Evolutionary conservation across 495 filamentous ascomycete species (phyloP).

Genomic region (Amphirosellinia nigrospora): DNA sequence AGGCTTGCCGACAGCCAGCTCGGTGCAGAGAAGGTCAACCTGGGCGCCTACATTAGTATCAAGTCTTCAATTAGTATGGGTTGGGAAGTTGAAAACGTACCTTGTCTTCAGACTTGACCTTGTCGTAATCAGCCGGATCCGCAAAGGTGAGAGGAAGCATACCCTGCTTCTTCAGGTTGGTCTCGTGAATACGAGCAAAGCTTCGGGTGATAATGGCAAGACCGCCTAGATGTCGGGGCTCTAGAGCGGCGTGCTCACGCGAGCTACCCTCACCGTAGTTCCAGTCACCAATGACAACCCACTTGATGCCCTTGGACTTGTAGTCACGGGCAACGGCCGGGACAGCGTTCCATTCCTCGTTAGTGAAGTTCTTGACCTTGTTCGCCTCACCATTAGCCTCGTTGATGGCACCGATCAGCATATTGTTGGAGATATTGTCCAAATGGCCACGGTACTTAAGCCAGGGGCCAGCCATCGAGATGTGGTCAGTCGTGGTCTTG

Average conservation of each 20-base stretch:
- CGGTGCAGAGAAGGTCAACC: constrained; percentile 86
- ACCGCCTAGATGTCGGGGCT: constrained; percentile 96
- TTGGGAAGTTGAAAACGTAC: constrained; percentile 33
- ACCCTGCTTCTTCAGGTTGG: constrained; percentile 99
- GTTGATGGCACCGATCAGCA: constrained; percentile 98
- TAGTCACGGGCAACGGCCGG: constrained; percentile 96
- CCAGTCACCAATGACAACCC: constrained; percentile 99
- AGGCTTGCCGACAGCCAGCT: constrained; percentile 92
- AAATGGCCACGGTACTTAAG: constrained; percentile 99
- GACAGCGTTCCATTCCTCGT: constrained; percentile 81
- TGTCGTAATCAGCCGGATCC: constrained; percentile 96
- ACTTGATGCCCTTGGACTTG: constrained; percentile 93
- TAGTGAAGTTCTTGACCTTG: constrained; percentile 93
- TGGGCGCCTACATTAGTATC: constrained; percentile 23
- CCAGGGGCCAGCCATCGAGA: constrained; percentile 99
- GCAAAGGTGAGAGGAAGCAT: constrained; percentile 97
- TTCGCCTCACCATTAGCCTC: constrained; percentile 95
- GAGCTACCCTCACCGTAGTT: constrained; percentile 99
- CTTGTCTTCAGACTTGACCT: constrained; percentile 91
- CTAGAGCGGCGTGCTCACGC: constrained; percentile 96
- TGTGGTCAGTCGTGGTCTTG: constrained; percentile 99
- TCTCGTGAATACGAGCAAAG: constrained; percentile 99
- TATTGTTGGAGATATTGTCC: constrained; percentile 99
- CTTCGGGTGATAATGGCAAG: constrained; percentile 94
- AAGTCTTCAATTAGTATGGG: not conserved